Conservation (phyloP, 345 rosid species). For the Viola odorata region DNA sequence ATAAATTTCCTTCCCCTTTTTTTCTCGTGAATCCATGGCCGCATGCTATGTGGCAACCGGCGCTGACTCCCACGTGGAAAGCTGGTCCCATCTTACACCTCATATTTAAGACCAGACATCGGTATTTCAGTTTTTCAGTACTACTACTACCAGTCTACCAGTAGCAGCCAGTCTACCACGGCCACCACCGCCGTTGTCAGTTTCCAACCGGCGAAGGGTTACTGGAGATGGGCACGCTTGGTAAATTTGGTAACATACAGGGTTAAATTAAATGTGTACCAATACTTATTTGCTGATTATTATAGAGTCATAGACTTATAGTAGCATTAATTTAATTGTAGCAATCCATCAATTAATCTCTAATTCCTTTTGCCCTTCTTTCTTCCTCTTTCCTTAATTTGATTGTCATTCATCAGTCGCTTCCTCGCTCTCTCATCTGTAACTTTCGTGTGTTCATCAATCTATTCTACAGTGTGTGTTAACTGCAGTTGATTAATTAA, state of each 20-base stretch:
- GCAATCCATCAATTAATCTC: neutral
- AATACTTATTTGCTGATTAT: no score
- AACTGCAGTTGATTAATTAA: conserved; percentile 21
- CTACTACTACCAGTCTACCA: conserved; percentile 11
- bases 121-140: no score
- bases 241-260: no score
- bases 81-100: conserved; percentile 10
- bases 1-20: no score
- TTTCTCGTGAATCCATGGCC: neutral
- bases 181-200: no score
- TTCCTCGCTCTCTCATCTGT: neutral
- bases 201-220: no score
- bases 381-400: neutral
- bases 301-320: no score
- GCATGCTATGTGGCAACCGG: neutral
- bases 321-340: no score
- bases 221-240: no score
- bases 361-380: conserved; percentile 28
- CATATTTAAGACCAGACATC: no score
- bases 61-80: conserved; percentile 44
- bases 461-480: conserved; percentile 5
- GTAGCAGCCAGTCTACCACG: no score
- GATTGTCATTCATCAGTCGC: conserved; percentile 16
- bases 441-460: neutral
- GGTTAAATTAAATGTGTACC: no score